These are phyloP conservation scores for Thermomyces lanuginosus DNA, from an alignment of 2,329 filamentous ascomycete species.

Conservation along the genomic window DNA sequence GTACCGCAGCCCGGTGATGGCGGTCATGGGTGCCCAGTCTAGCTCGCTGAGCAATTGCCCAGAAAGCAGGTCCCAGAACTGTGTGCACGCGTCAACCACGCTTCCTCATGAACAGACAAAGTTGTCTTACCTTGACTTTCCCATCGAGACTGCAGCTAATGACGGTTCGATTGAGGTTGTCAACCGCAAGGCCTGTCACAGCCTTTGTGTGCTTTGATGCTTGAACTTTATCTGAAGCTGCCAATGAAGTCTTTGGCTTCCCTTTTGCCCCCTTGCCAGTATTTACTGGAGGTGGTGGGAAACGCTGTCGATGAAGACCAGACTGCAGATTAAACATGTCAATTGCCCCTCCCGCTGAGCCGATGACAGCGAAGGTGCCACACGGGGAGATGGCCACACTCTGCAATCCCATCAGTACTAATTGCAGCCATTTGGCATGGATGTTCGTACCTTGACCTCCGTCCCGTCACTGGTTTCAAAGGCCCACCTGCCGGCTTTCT, in stretches of 20 bases:
- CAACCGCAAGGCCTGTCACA: constrained; percentile 73
- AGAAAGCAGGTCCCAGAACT: constrained; percentile 89
- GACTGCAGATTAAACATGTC: constrained; percentile 98
- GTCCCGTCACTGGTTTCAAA: constrained; percentile 71
- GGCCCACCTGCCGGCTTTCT: constrained; percentile 81
- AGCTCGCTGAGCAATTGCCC: constrained; percentile 66
- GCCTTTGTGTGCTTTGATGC: constrained; percentile 49
- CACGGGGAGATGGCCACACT: constrained; percentile 82
- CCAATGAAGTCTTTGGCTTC: constrained; percentile 16
- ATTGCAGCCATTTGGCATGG: not conserved
- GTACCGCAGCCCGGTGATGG: constrained; percentile 61
- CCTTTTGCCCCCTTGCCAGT: constrained; percentile 29
- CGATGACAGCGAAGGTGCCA: constrained; percentile 82
- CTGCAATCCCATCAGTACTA: constrained; percentile 20
- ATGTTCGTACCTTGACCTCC: constrained; percentile 43
- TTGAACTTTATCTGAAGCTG: constrained; percentile 1
- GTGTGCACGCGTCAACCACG: too few species aligned
- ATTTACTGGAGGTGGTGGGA: constrained; percentile 59
- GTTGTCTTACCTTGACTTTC: constrained; percentile 55
- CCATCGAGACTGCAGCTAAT: constrained; percentile 82
- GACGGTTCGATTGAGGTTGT: constrained; percentile 72
- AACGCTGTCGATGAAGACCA: constrained; percentile 70
- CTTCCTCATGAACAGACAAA: too few species aligned
- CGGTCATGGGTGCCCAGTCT: constrained; percentile 63
- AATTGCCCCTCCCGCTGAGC: constrained; percentile 65